Conservation (phyloP, 805 yeast genomes). For the Suhomyces prunicola region DNA sequence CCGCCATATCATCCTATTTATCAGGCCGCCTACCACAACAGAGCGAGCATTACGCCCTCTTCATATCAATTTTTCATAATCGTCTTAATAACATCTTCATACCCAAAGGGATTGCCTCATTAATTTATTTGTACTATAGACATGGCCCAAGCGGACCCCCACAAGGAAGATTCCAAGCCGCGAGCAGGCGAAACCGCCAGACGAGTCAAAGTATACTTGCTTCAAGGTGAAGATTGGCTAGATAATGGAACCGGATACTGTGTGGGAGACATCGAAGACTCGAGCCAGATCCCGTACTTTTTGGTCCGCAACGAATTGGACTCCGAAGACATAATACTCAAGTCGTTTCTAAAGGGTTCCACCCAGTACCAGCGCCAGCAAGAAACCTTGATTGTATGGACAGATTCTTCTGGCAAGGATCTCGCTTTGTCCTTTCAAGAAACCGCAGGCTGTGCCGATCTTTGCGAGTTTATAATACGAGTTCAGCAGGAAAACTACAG, state of each 20-base stretch:
- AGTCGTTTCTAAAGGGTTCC: conserved; percentile 65
- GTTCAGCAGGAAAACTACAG: conserved; percentile 57
- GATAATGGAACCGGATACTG: conserved; percentile 94
- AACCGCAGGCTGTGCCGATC: conserved; percentile 77
- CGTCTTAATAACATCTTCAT: too few relatives aligned
- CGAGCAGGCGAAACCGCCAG: conserved; percentile 44
- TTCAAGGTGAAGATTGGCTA: conserved; percentile 80
- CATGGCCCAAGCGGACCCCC: background rate
- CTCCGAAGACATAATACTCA: conserved; percentile 55
- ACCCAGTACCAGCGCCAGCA: conserved; percentile 91
- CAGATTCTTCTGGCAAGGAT: conserved; percentile 69
- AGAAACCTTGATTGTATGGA: conserved; percentile 93
- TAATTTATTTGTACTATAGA: background rate
- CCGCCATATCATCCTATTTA: background rate
- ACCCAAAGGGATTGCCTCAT: background rate
- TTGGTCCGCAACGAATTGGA: conserved; percentile 71
- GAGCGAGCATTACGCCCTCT: background rate
- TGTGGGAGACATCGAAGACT: conserved; percentile 57
- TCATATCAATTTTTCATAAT: background rate
- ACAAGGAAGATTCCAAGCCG: background rate
- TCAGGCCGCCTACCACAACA: background rate
- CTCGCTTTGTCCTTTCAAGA: conserved; percentile 92
- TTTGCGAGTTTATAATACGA: conserved; percentile 76
- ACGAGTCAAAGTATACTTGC: conserved; percentile 86
- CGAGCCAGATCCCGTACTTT: conserved; percentile 49